Percentiles rank a stretch among this genome's conserved stretches.
These are phyloP conservation scores for Papiliotrema fonsecae DNA, from an alignment of 1,284 basidiomycete species.

Conservation along the genomic window DNA sequence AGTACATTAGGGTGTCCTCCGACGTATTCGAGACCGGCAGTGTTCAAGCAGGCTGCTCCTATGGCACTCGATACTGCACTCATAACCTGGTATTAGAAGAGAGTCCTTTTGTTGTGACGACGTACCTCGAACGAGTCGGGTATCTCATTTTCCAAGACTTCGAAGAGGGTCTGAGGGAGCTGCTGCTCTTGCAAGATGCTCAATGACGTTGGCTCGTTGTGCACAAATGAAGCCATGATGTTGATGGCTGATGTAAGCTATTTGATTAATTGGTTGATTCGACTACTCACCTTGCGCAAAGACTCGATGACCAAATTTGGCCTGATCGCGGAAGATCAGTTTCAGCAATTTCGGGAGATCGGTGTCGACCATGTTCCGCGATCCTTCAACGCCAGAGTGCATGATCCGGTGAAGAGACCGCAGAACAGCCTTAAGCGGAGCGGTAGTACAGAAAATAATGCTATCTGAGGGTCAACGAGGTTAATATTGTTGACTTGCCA, in stretches of 20 bases:
- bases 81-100: constrained; percentile 59
- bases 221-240: constrained; percentile 95
- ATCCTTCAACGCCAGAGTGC: constrained; percentile 88
- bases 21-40: constrained; percentile 78
- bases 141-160: constrained; percentile 73
- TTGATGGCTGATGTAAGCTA: constrained; percentile 67
- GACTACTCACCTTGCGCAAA: constrained; percentile 64
- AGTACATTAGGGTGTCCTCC: constrained; percentile 72
- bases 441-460: constrained; percentile 25
- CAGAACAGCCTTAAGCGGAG: constrained; percentile 74
- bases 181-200: constrained; percentile 86
- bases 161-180: constrained; percentile 84
- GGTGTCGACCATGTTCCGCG: constrained; percentile 91
- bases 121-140: constrained; percentile 80
- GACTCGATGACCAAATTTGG: constrained; percentile 79
- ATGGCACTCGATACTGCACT: constrained; percentile 93
- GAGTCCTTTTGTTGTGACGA: constrained; percentile 1
- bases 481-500: constrained; percentile 7
- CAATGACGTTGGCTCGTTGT: constrained; percentile 96
- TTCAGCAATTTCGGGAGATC: constrained; percentile 81
- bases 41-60: constrained; percentile 92
- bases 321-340: constrained; percentile 76
- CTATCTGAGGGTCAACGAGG: constrained; percentile 11
- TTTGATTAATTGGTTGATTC: not conserved
- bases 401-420: constrained; percentile 95